Conservation (phyloP, 495 filamentous ascomycete genomes). For the Pseudevernia furfuracea region DNA sequence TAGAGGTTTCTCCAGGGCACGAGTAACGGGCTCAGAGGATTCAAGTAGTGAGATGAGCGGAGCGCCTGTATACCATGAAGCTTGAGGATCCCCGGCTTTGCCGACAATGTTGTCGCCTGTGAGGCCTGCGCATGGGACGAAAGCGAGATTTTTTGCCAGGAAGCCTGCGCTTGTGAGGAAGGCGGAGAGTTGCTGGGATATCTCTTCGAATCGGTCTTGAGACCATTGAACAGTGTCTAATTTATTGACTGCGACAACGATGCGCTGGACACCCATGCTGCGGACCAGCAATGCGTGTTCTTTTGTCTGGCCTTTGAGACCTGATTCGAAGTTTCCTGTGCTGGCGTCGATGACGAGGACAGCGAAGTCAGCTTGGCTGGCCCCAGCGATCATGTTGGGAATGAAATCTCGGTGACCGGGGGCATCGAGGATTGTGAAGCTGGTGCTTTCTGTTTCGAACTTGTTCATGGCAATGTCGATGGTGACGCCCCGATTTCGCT, state of each 20-base stretch:
- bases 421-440: conserved; percentile 91
- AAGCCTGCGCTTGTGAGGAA: conserved; percentile 81
- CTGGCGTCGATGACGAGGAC: conserved; percentile 88
- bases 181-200: conserved; percentile 69
- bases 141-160: conserved; percentile 65
- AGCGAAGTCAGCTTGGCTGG: conserved; percentile 92
- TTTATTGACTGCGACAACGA: conserved; percentile 92
- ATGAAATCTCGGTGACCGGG: conserved; percentile 94
- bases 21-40: conserved; percentile 59
- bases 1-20: conserved; percentile 70
- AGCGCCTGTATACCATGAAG: conserved; percentile 69
- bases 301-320: conserved; percentile 86
- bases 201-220: conserved; percentile 72
- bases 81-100: conserved; percentile 47
- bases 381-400: conserved; percentile 97
- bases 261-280: conserved; percentile 80
- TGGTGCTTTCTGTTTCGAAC: conserved; percentile 78
- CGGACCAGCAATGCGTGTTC: conserved; percentile 86
- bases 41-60: conserved; percentile 81
- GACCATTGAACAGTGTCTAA: conserved; percentile 80
- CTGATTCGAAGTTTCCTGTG: conserved; percentile 83
- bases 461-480: conserved; percentile 93
- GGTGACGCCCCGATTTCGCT: conserved; percentile 83
- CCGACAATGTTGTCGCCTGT: conserved; percentile 76
- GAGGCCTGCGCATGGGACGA: conserved; percentile 83